Evolutionary conservation across 768 basidiomycete genomes (phyloP).

Genomic region (Amanita brunnescens): DNA sequence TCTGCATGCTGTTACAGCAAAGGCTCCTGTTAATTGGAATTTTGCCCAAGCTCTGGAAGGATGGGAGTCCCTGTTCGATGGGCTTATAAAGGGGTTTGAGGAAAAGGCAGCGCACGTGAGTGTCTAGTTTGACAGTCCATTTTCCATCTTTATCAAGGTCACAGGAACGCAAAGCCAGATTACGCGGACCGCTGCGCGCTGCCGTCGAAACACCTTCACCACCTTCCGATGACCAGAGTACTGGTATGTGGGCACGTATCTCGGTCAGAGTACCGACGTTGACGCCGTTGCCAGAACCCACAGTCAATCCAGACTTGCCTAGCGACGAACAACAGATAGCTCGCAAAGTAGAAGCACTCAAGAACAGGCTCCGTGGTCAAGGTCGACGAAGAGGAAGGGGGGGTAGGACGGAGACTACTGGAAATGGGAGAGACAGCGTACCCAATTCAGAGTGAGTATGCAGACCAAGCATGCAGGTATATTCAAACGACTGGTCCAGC

Average conservation of each 20-base stretch:
- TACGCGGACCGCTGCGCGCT: slow-evolving; percentile 33
- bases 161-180: slow-evolving; percentile 68
- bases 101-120: slow-evolving; percentile 61
- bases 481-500: slow-evolving; percentile 21
- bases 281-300: slow-evolving; percentile 23
- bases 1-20: slow-evolving; percentile 51
- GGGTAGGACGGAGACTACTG: slow-evolving; percentile 37
- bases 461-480: background rate
- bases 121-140: background rate
- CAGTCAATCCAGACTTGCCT: slow-evolving; percentile 32
- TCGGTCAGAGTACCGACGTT: background rate
- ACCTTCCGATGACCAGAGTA: slow-evolving; percentile 53
- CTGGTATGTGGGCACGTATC: slow-evolving; percentile 29
- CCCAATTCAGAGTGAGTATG: slow-evolving; percentile 63
- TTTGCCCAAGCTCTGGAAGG: slow-evolving; percentile 62
- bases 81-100: slow-evolving; percentile 64
- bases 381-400: slow-evolving; percentile 53
- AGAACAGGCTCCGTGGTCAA: slow-evolving; percentile 71
- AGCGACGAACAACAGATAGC: slow-evolving; percentile 88
- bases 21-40: slow-evolving; percentile 49
- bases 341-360: slow-evolving; percentile 85
- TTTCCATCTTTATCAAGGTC: slow-evolving; percentile 1
- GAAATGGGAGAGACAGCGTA: slow-evolving; percentile 51
- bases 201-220: slow-evolving; percentile 35
- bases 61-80: slow-evolving; percentile 80